phyloP scores from a whole-genome alignment of 1,284 basidiomycete species.

The Ustilago vetiveriae region DNA sequence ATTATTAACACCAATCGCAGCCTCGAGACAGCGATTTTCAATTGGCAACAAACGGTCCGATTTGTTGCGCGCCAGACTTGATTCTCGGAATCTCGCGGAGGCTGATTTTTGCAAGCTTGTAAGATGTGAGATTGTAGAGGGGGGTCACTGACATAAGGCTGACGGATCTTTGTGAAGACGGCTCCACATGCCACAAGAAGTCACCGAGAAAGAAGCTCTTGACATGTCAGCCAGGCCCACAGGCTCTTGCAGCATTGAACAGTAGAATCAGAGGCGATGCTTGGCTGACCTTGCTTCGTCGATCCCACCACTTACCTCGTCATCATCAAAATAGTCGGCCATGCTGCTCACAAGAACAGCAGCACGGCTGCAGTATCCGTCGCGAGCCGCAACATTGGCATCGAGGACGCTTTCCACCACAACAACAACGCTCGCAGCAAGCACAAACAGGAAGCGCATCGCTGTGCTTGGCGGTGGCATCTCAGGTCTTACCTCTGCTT shows the following conservation, averaged over 20 bases:
- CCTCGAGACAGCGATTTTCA: too few relatives aligned
- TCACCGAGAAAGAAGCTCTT: not conserved
- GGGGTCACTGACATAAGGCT: slow-evolving; percentile 23
- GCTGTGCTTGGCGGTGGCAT: slow-evolving; percentile 83
- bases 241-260: too few relatives aligned
- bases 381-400: not conserved
- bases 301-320: too few relatives aligned
- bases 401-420: slow-evolving; percentile 12
- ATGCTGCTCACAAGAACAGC: slow-evolving; percentile 35
- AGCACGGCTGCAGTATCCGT: slow-evolving; percentile 4
- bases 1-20: too few relatives aligned
- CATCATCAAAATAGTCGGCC: not conserved
- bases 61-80: slow-evolving; percentile 24
- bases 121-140: slow-evolving; percentile 5
- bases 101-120: not conserved
- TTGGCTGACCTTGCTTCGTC: not conserved
- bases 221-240: too few relatives aligned
- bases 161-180: not conserved
- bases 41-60: too few relatives aligned
- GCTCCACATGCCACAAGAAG: slow-evolving; percentile 18
- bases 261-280: too few relatives aligned
- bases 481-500: slow-evolving; percentile 82
- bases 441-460: slow-evolving; percentile 39
- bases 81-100: slow-evolving; percentile 17
- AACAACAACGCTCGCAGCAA: slow-evolving; percentile 8